Base-by-base conservation (phyloP, 1,284 basidiomycete genomes). In the Rhodotorula sp. region DNA sequence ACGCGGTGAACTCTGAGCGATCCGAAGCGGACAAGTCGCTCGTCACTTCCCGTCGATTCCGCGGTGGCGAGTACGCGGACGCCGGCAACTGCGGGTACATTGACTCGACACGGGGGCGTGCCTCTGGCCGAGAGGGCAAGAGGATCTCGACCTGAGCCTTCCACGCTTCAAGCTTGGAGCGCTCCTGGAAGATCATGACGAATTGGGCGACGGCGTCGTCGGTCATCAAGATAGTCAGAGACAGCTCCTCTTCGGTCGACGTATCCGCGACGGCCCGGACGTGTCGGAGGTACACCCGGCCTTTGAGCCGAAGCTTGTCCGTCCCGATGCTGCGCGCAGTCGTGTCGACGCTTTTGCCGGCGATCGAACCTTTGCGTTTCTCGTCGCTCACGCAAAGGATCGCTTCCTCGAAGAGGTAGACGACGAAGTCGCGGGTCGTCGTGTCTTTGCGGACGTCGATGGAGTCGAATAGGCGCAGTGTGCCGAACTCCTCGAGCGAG, bases 321-420 rank as follows among this genome's bases (percentile, higher is more conserved):
- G 55, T 45, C 15, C 70, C 74, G n/a, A 71, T 67, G 58, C 84
- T 86, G 26, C 12, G 34, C 7, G 48, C 31, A 4, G 54, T 3
- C 26, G 52, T 28, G 16, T 47, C 52, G 47, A 66, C n/a, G 21
- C 59, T 58, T 47, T 87, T 86, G 5, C 91, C 83, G 60, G 92
- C 84, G 61, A 91, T 85, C 8, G 88, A 85, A 0, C 81, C 78
- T 31, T 89, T 88, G 79, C 92, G 93, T 83, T 90, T 90, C 82
- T 97, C 95, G 80, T 98, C 95, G 31, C 91, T 87, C 21, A 98
- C 92, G 81, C 95, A 99, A 71, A 98, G 93, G 71, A 99, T 89
- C 16, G 95, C 95, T 79, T 97, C 92, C 78, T 90, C 89, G 86
- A 97, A 98, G 55, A 99, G 87, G 49, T 72, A 74, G 57, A 76